A percentile compares a stretch with the other conserved stretches of the same genome.
phyloP scores from a whole-genome alignment of 768 basidiomycete species.

The Goffeauzyma gilvescens region DNA sequence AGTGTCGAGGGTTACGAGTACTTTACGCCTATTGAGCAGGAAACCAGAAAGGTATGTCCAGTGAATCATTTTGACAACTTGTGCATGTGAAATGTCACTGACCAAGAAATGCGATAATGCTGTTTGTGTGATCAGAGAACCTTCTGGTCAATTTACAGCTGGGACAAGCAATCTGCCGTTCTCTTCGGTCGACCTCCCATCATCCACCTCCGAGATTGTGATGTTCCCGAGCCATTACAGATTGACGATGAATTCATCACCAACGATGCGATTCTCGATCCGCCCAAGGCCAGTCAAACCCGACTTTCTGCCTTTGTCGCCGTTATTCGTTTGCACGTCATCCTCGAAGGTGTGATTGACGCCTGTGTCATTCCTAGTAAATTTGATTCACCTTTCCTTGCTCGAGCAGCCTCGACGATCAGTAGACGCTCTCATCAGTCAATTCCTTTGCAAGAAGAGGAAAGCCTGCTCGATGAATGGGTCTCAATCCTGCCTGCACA shows the following conservation, averaged over 20 bases:
- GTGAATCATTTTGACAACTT: not conserved
- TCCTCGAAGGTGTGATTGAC: conserved; percentile 72
- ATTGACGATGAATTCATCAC: conserved; percentile 83
- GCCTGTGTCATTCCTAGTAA: conserved; percentile 44
- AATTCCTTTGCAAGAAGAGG: conserved; percentile 43
- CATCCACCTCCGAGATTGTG: conserved; percentile 71
- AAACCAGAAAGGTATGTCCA: conserved; percentile 48
- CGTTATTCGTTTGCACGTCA: conserved; percentile 58
- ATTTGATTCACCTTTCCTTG: conserved; percentile 56
- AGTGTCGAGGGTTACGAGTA: conserved; percentile 52
- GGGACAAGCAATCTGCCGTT: conserved; percentile 70
- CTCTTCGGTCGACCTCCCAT: conserved; percentile 68
- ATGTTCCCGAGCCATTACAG: conserved; percentile 65
- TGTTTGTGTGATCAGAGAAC: conserved; percentile 39
- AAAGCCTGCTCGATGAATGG: conserved; percentile 62
- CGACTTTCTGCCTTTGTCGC: conserved; percentile 65
- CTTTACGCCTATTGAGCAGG: conserved; percentile 76
- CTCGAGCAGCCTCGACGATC: conserved; percentile 50
- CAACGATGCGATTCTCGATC: conserved; percentile 43
- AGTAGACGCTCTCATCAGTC: conserved; percentile 36
- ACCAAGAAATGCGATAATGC: not conserved
- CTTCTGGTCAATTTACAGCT: conserved; percentile 82
- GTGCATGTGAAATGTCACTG: not conserved
- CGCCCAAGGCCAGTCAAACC: conserved; percentile 53
- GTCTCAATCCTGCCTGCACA: conserved; percentile 49